phyloP scores from a whole-genome alignment of 331 rosid genomes.

The Telfairia occidentalis region DNA sequence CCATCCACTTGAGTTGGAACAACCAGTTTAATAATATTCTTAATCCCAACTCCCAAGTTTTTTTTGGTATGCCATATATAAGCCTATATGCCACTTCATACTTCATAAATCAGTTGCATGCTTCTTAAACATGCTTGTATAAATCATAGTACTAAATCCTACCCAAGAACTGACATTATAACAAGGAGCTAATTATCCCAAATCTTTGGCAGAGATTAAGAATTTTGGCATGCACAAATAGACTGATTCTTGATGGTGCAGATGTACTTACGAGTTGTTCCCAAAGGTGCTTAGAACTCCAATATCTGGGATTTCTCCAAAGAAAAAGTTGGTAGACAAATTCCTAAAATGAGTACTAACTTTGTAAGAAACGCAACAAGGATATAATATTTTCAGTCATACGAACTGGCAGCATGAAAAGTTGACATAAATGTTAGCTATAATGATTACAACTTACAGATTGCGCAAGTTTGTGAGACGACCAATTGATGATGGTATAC shows the following conservation, averaged over 20 bases:
- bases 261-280: slow-evolving; percentile 47
- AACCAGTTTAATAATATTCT: background rate
- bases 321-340: slow-evolving; percentile 71
- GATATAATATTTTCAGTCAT: background rate
- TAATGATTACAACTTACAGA: slow-evolving; percentile 39
- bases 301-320: slow-evolving; percentile 81
- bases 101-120: background rate
- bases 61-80: background rate
- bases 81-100: background rate
- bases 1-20: background rate
- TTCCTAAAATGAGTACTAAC: slow-evolving; percentile 42
- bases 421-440: background rate
- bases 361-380: background rate
- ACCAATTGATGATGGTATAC: slow-evolving; percentile 82
- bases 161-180: background rate
- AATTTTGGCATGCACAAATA: background rate
- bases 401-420: background rate
- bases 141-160: background rate
- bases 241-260: background rate
- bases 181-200: background rate
- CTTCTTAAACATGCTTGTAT: background rate
- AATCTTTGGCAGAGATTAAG: background rate
- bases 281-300: slow-evolving; percentile 77
- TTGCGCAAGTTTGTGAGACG: slow-evolving; percentile 46
- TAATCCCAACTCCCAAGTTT: background rate